Base-by-base conservation (phyloP, 2,329 filamentous ascomycete species). In the Xylaria multiplex region DNA sequence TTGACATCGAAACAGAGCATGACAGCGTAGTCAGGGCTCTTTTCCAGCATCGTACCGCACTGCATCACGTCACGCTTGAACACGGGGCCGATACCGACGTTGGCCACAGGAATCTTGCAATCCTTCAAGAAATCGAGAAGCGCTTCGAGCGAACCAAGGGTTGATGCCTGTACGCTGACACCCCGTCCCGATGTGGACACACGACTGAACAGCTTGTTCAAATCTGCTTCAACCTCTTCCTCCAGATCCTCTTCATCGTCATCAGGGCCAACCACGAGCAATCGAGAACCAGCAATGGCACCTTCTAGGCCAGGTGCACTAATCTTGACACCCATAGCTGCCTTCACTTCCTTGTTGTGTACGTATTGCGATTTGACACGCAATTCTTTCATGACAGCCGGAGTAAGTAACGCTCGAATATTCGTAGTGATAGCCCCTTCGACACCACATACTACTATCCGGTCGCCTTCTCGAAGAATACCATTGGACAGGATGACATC, bases 1-100 rank as follows among this genome's bases (percentile, higher is more conserved):
- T 97, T 98, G 81, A 99, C 96, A 79, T 99, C 96, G 86, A 99
- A 99, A 80, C 96, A 98, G 57, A 99, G 89, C 96, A 99, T 99
- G 78, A 98, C 93, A n/a, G 96, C 96, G 73, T 90, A 96, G 77
- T 99, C 94, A 71, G 93, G 93, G 16, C 90, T 87, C 83, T 97
- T 98, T 81, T 99, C 96, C 75, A 98, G 80, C 96, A 99, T 99
- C 72, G 93, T 91, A 76, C 93, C 94, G 83, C 93, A 86, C 89
- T 90, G 94, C 87, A 98, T 96, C 61, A 99, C 92, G 80, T 99
- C 96, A 75, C 96, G 93, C 85, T 97, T 97, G 88, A 92, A 98
- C 45, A 99, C 95, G 2, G 96, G 96, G 54, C 96, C 96, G 75
- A 99, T 98, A 66, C 93, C 95, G 69, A 99, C 97, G 79, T 97